phyloP scores from a whole-genome alignment of 306 rosid species.

The Cyamopsis tetragonoloba region DNA sequence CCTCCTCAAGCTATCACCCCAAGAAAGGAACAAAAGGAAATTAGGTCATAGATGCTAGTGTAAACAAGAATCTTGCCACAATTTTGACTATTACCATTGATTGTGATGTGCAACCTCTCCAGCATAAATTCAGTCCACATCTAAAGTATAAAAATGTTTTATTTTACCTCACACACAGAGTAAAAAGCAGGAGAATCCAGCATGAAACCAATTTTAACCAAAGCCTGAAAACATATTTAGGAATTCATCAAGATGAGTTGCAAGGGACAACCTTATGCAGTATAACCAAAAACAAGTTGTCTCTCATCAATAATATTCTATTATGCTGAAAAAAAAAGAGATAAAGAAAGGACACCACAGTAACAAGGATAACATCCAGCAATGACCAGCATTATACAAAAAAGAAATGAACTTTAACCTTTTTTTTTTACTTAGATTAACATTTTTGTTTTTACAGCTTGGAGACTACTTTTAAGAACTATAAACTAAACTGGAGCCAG shows the following conservation, averaged over 20 bases:
- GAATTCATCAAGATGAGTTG: slow-evolving; percentile 20
- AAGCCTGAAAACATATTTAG: slow-evolving; percentile 48
- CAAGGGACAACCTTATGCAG: neutral
- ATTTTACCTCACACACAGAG: slow-evolving; percentile 88
- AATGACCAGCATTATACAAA: neutral
- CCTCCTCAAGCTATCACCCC: slow-evolving; percentile 3
- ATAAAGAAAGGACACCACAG: neutral
- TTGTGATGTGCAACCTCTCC: neutral
- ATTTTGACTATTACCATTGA: neutral
- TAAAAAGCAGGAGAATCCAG: slow-evolving; percentile 92
- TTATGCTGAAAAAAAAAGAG: neutral
- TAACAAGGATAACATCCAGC: neutral
- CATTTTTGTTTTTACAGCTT: neutral
- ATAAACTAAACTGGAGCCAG: slow-evolving; percentile 3
- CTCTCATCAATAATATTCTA: neutral
- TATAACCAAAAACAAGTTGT: neutral
- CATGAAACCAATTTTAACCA: slow-evolving; percentile 73
- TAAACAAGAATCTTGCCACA: neutral
- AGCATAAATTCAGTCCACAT: neutral
- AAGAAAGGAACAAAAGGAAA: neutral
- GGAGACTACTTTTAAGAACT: neutral
- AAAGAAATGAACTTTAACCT: neutral
- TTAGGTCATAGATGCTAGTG: neutral
- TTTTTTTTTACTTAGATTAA: too few relatives aligned
- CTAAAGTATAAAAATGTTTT: neutral